phyloP scores from a whole-genome alignment of 1,284 basidiomycete genomes.

The Boletus semigastroideus region DNA sequence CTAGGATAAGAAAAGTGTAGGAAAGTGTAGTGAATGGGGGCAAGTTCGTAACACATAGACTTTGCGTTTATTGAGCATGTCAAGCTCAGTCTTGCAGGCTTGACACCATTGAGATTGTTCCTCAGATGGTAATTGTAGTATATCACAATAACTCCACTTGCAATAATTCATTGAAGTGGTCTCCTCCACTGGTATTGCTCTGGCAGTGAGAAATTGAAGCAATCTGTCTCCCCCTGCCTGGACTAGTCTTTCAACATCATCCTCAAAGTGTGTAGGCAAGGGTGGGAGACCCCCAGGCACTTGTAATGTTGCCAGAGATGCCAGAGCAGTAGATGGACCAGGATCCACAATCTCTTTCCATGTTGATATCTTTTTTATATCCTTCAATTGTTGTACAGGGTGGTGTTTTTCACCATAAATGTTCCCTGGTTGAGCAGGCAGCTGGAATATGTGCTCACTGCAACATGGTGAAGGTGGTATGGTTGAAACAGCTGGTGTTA shows the following conservation, averaged over 20 bases:
- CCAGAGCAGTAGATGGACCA: neutral
- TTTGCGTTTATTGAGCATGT: neutral
- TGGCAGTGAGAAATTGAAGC: neutral
- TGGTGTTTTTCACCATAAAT: no score
- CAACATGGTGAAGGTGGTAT: no score
- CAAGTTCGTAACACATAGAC: no score
- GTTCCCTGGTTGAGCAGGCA: no score
- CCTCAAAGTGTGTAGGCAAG: neutral
- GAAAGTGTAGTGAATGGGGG: no score
- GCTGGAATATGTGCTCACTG: no score
- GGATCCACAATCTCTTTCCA: neutral
- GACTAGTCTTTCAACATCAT: neutral
- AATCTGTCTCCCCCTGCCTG: neutral
- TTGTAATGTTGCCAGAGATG: neutral
- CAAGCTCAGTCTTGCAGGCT: no score
- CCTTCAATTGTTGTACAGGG: no score
- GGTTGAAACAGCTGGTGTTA: no score
- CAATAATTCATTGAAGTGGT: neutral
- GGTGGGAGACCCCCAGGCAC: neutral
- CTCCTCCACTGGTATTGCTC: neutral
- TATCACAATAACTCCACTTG: neutral
- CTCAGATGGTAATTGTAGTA: neutral
- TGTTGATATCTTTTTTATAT: neutral
- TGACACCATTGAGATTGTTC: no score
- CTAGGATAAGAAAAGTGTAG: no score